phyloP scores from a whole-genome alignment of 805 yeast species.

The Starmera amethionina region DNA sequence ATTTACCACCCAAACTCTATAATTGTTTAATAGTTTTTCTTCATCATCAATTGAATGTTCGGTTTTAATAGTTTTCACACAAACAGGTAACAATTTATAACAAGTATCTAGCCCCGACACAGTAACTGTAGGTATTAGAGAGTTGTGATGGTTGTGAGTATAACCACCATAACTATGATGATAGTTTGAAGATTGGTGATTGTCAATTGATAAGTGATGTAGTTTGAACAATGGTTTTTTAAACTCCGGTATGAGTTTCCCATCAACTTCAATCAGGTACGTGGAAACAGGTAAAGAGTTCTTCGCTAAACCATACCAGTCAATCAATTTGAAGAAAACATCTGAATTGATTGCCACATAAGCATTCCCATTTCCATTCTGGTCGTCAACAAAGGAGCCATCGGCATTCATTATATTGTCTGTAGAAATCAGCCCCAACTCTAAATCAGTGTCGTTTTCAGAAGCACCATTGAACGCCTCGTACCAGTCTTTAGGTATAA shows the following conservation, averaged over 20 bases:
- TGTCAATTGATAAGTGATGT: slow-evolving; percentile 20
- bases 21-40: slow-evolving; percentile 4
- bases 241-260: slow-evolving; percentile 23
- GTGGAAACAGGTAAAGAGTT: slow-evolving; percentile 29
- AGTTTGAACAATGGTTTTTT: slow-evolving; percentile 26
- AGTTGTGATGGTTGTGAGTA: slow-evolving; percentile 6
- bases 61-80: slow-evolving; percentile 8
- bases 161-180: slow-evolving; percentile 2
- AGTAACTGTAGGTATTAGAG: slow-evolving; percentile 18
- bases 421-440: slow-evolving; percentile 32
- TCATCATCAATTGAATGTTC: slow-evolving; percentile 5
- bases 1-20: slow-evolving; percentile 14
- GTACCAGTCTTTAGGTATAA: slow-evolving; percentile 29
- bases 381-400: slow-evolving; percentile 31
- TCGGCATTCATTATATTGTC: slow-evolving; percentile 31
- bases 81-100: slow-evolving; percentile 7
- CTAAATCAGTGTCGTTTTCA: slow-evolving; percentile 2
- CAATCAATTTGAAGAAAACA: slow-evolving; percentile 32
- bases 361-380: slow-evolving; percentile 16
- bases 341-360: slow-evolving; percentile 30
- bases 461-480: slow-evolving; percentile 2
- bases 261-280: slow-evolving; percentile 19
- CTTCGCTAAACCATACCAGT: slow-evolving; percentile 46
- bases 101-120: slow-evolving; percentile 24
- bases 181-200: slow-evolving; percentile 1